Evolutionary conservation across 257 asterid species (phyloP).

Genomic region (Solanum stenotomum): DNA sequence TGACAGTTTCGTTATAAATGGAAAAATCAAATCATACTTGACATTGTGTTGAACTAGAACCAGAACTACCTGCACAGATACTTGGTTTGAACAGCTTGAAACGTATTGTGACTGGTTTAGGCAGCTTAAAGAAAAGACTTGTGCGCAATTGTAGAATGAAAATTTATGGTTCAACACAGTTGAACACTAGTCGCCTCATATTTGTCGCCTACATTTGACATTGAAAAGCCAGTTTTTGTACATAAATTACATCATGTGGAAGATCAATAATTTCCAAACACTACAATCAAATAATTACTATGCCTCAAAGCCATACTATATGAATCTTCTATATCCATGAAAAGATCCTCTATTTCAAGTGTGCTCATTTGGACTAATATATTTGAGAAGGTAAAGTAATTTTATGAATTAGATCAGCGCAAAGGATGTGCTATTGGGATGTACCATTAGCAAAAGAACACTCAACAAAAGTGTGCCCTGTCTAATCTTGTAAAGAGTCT

Average conservation of each 20-base stretch:
- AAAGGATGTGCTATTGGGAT: not conserved
- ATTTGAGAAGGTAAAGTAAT: not conserved
- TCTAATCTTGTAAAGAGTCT: not conserved
- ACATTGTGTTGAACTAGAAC: not conserved
- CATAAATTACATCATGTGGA: not conserved
- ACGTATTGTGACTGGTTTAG: not conserved
- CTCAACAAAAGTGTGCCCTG: not conserved
- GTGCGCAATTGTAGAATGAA: not conserved
- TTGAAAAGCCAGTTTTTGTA: not conserved
- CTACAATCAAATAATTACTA: not conserved
- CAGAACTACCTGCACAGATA: not conserved
- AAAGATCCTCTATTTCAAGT: not conserved
- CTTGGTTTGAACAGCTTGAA: not conserved
- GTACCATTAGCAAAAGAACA: not conserved
- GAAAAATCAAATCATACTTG: not conserved
- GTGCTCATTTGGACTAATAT: not conserved
- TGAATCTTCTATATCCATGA: not conserved
- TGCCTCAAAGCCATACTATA: not conserved
- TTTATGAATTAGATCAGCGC: not conserved
- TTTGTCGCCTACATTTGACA: not conserved
- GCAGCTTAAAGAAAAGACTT: not conserved
- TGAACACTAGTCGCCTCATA: not conserved
- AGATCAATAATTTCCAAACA: not conserved
- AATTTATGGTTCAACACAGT: not conserved
- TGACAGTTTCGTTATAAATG: not conserved